Evolutionary conservation across 768 basidiomycete genomes (phyloP).

Genomic region (Astraeus odoratus): DNA sequence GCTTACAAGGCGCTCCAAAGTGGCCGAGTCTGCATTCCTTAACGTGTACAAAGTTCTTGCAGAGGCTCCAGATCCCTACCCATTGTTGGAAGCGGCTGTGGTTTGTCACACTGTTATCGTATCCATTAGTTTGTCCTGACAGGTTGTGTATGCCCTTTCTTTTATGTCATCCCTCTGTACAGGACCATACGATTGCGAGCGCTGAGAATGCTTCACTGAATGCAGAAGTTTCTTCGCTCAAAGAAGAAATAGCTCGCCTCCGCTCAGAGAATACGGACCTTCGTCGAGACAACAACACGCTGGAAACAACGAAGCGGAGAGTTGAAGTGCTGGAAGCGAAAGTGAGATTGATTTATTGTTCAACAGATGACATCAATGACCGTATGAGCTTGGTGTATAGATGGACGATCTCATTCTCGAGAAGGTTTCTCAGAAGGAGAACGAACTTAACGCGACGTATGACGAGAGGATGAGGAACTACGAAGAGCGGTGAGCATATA

Average conservation of each 20-base stretch:
- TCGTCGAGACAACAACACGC: slow-evolving; percentile 56
- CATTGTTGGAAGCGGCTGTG: slow-evolving; percentile 89
- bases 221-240: slow-evolving; percentile 71
- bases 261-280: slow-evolving; percentile 81
- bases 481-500: slow-evolving; percentile 71
- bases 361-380: slow-evolving; percentile 7
- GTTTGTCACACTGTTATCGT: slow-evolving; percentile 33
- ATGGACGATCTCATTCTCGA: slow-evolving; percentile 95
- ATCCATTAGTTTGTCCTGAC: neutral
- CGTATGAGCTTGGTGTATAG: slow-evolving; percentile 32
- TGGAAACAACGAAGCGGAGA: slow-evolving; percentile 70
- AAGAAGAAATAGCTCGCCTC: slow-evolving; percentile 63
- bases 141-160: neutral
- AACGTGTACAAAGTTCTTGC: slow-evolving; percentile 94
- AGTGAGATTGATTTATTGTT: slow-evolving; percentile 35
- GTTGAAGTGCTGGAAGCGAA: slow-evolving; percentile 79
- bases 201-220: slow-evolving; percentile 17
- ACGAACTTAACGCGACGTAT: slow-evolving; percentile 93
- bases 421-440: slow-evolving; percentile 87
- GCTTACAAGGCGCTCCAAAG: slow-evolving; percentile 87
- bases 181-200: slow-evolving; percentile 93
- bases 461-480: slow-evolving; percentile 96
- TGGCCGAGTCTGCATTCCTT: slow-evolving; percentile 93
- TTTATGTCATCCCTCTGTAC: neutral
- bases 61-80: slow-evolving; percentile 97